Base-by-base conservation (phyloP, 2,329 filamentous ascomycete species). In the Colletotrichum tropicale region DNA sequence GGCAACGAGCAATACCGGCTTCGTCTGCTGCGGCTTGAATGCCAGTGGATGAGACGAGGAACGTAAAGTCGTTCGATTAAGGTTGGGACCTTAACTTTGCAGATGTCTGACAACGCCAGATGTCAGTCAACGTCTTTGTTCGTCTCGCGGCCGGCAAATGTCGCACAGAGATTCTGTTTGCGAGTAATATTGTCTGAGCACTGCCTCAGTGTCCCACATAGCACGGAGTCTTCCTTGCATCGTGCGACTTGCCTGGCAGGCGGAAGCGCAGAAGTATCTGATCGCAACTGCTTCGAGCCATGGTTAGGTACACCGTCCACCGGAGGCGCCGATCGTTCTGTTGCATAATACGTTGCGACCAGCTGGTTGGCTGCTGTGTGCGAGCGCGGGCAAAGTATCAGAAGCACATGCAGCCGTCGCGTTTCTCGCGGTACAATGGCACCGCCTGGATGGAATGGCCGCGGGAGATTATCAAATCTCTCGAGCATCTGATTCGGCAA, bases 31-130 rank as follows among this genome's bases (percentile, higher is more conserved):
- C 34, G 9, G 64, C 24, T 10, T n/a, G 15, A 52, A 38, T 15
- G 18, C 28, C 15, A n/a, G 34, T 52, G n/a, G 66, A 24, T 36
- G 56, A 61, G 58, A 55, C 60, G 43, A 55, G 30, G 24, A 30
- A 43, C 43, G 30, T 48, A 64, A 32, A 69, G 70, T 76, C 70
- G 74, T 76, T 52, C 24, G 58, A 69, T 68, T 76, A 76, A 74
- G 58, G 74, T 76, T 75, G 62, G 55, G 69, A 30, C 36, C 56
- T 72, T n/a, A 12, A 24, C 6, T 56, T 13, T n/a, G 30, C 69
- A 62, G 24, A n/a, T 16, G 24, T 38, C 21, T 26, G 38, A 43
- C 48, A 48, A 43, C 43, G 13, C 26, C 16, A 34, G 32, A 18
- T 26, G 16, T 24, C 15, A 43, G 18, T 26, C n/a, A 32, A 55